Base-by-base conservation (phyloP, 1,284 basidiomycete species). In the Abortiporus biennis region DNA sequence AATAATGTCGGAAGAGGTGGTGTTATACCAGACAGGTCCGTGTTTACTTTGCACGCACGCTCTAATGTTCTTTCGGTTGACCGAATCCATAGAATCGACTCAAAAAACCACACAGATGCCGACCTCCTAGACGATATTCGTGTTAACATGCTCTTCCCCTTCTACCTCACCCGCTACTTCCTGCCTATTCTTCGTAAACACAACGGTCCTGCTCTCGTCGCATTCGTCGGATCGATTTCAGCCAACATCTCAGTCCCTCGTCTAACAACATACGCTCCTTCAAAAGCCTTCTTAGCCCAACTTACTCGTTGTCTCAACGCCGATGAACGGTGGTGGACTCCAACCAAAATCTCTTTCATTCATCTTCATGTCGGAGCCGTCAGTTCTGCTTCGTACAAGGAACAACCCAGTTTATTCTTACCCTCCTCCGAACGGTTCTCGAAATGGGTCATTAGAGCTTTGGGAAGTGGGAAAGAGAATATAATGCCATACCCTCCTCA, bases 1-100 rank as follows among this genome's bases (percentile, higher is more conserved):
- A 51, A 62, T 45, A 62, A 62, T 41, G 59, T 59, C 21, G 58
- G 58, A 4, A 52, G 54, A 9, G 49, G 47, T 3, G 34, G 37
- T 12, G 46, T 44, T 20, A 34, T 31, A 19, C 29, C 45, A 0
- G 40, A 50, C 16, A 50, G 47, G 56, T 56, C 9, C 6, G 54
- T 39, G n/a, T 4, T 21, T 9, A 15, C 4, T 22, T 21, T 6
- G 22, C 12, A 32, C 27, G n/a, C n/a, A n/a, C n/a, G n/a, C n/a
- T n/a, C 8, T 29, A n/a, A 29, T 29, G 8, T 29, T n/a, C 8
- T 29, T 29, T 29, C 27, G 27, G n/a, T n/a, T 29, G 27, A 8
- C n/a, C 27, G n/a, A 29, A n/a, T 29, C 27, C 27, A 29, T 29
- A n/a, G 27, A 8, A 29, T 29, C 13, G 4, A 34, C 21, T 6